A percentile compares a stretch with the other conserved stretches of the same genome.
These are phyloP conservation scores for Malus hybrid DNA, from an alignment of 331 rosid genomes.

Conservation along the genomic window DNA sequence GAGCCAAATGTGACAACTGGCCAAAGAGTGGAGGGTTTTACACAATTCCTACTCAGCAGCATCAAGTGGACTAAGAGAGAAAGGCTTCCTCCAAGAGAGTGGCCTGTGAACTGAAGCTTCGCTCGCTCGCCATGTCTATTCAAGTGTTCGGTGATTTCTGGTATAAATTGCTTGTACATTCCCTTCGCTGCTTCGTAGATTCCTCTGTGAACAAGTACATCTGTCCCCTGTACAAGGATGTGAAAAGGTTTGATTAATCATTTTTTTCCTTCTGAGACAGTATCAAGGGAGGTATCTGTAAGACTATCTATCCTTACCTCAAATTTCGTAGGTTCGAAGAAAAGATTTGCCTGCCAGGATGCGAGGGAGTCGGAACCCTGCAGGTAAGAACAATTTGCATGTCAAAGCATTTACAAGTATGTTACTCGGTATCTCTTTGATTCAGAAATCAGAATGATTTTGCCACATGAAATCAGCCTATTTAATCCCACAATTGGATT, in stretches of 20 bases:
- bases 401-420: background rate
- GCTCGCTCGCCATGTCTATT: constrained; percentile 53
- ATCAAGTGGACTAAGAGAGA: constrained; percentile 81
- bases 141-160: constrained; percentile 59
- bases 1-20: constrained; percentile 88
- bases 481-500: background rate
- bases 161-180: constrained; percentile 74
- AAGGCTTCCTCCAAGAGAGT: constrained; percentile 89
- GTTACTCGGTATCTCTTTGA: background rate
- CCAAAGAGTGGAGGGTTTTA: constrained; percentile 45
- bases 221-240: constrained; percentile 41
- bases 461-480: background rate
- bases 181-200: constrained; percentile 93
- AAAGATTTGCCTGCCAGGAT: constrained; percentile 90
- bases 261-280: background rate
- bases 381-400: constrained; percentile 14
- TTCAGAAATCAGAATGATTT: background rate
- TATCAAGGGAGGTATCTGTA: background rate
- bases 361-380: constrained; percentile 88
- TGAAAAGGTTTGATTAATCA: background rate
- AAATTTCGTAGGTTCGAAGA: constrained; percentile 82
- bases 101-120: constrained; percentile 80
- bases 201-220: constrained; percentile 87
- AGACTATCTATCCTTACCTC: constrained; percentile 45
- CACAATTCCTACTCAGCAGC: constrained; percentile 53